Conservation (phyloP, 306 rosid genomes). For the Vigna nakashimae region DNA sequence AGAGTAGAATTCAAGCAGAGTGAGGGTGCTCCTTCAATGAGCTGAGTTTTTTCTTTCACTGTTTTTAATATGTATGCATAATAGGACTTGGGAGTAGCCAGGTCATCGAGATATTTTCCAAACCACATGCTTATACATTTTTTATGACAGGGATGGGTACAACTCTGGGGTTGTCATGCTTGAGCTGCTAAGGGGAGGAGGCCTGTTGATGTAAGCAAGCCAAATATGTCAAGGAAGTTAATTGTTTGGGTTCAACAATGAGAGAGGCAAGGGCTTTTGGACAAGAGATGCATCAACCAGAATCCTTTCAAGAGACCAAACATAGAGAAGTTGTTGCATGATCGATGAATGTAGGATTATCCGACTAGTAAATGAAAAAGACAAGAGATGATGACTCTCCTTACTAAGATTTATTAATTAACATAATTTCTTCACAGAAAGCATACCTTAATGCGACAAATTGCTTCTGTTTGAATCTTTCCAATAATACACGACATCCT, state of each 20-base stretch:
- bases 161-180: slow-evolving; percentile 94
- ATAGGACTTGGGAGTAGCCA: no score
- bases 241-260: slow-evolving; percentile 32
- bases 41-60: neutral
- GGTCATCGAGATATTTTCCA: no score
- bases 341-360: slow-evolving; percentile 66
- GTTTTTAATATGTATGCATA: neutral
- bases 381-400: slow-evolving; percentile 34
- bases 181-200: slow-evolving; percentile 81
- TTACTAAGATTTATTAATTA: no score
- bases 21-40: slow-evolving; percentile 2
- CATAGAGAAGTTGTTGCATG: slow-evolving; percentile 80
- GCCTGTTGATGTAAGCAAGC: slow-evolving; percentile 79
- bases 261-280: slow-evolving; percentile 57
- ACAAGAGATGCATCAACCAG: slow-evolving; percentile 68
- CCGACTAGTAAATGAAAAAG: slow-evolving; percentile 55
- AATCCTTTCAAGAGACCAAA: slow-evolving; percentile 82
- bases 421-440: neutral
- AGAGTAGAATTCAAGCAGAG: slow-evolving; percentile 34
- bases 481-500: no score
- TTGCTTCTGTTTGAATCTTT: no score
- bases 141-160: slow-evolving; percentile 55
- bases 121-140: no score
- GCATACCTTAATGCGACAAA: neutral
- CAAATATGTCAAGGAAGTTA: slow-evolving; percentile 72